Evolutionary conservation across 2,329 filamentous ascomycete genomes (phyloP), one percentile per base, ranked within the genome.

Genomic region (Metarhizium brunneum): DNA sequence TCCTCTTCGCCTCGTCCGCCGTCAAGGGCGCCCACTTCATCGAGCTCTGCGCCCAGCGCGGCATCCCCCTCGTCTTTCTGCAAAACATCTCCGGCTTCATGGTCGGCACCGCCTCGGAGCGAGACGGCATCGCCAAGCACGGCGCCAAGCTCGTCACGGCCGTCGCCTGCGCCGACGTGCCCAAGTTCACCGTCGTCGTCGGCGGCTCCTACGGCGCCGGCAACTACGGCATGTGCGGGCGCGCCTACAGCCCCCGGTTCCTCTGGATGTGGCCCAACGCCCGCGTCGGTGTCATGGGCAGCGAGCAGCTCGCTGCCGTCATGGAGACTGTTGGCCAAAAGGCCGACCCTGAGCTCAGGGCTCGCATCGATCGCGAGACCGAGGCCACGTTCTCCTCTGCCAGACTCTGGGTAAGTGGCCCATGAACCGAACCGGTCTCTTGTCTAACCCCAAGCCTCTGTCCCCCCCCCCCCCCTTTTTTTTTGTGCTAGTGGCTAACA

Each of bases 51-150:
- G 81, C 87, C 35, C 91, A 96, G 72, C 87, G 94, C 56, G 85
- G 89, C 54, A 88, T 97, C 56, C 92, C 94, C 1, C 78, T 97
- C 10, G 80, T 97, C 52, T 97, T 97, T 73, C 76, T 99, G 20
- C 94, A 99, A 70, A 97, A 99, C 71, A 97, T 99, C 68, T 87
- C 86, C 6, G 94, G 94, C 47, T 99, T 99, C 81, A 99, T 99
- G 94, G 94, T 99, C 36, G 94, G 94, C 47, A 82, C 84, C 18
- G 90, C 94, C 64, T 91, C 92, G 0, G 94, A 99, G 73, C 87
- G 88, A 54, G 92, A 92, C 53, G 94, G 94, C 13, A 97, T 99
- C 63, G 94, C 94, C 54, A 97, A 97, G 79, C 95, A 97, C 66
- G 94, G 94, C 45, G 94, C 94, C 6, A 97, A 99, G 74, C 83